Conservation (phyloP, 202 grass and related monocot genomes). For the Brachypodium distachyon region DNA sequence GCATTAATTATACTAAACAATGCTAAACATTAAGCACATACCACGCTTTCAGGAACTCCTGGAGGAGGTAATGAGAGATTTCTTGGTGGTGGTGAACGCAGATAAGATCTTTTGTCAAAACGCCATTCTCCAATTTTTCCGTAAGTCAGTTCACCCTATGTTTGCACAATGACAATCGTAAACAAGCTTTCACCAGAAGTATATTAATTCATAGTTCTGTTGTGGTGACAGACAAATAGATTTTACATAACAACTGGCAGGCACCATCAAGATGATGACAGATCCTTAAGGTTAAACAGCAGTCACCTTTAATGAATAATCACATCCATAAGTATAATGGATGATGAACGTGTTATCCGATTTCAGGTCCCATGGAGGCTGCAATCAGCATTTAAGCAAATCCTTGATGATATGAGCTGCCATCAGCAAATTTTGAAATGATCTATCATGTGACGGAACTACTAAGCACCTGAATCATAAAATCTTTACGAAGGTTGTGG, state of each 20-base stretch:
- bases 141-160: slow-evolving; percentile 85
- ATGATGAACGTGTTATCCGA: slow-evolving; percentile 65
- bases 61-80: slow-evolving; percentile 89
- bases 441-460: slow-evolving; percentile 23
- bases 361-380: slow-evolving; percentile 91
- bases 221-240: neutral
- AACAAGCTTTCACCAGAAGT: neutral
- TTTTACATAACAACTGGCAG: slow-evolving; percentile 14
- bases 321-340: slow-evolving; percentile 96
- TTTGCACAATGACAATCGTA: slow-evolving; percentile 6
- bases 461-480: slow-evolving; percentile 94
- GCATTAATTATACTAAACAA: neutral
- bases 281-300: slow-evolving; percentile 1
- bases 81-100: slow-evolving; percentile 74
- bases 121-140: slow-evolving; percentile 98
- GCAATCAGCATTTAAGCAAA: slow-evolving; percentile 32
- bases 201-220: neutral
- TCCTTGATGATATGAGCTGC: slow-evolving; percentile 14
- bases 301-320: slow-evolving; percentile 82
- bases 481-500: slow-evolving; percentile 94
- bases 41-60: slow-evolving; percentile 99
- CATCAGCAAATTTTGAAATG: neutral
- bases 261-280: neutral
- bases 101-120: slow-evolving; percentile 98
- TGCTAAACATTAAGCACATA: slow-evolving; percentile 30